phyloP scores from a whole-genome alignment of 73 alveolate genomes.

The Breviolum minutum region DNA sequence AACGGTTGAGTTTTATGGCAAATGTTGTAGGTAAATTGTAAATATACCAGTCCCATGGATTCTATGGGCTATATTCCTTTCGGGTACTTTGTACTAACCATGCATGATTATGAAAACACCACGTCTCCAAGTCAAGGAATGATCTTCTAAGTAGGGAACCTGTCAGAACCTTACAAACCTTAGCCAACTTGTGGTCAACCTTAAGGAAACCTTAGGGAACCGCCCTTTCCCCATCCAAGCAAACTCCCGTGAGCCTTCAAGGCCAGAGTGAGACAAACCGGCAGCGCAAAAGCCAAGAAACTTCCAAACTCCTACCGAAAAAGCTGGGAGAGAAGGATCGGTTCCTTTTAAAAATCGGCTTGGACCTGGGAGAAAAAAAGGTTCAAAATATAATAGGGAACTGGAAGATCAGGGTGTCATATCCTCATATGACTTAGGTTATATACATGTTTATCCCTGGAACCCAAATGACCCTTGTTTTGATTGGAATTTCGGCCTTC shows the following conservation, averaged over 20 bases:
- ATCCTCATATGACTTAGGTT: too few relatives aligned
- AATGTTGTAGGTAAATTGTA: too few relatives aligned
- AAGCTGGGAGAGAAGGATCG: not conserved
- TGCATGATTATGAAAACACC: too few relatives aligned
- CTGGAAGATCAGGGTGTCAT: not conserved
- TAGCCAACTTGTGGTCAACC: too few relatives aligned
- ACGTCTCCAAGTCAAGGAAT: too few relatives aligned
- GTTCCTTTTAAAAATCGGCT: not conserved
- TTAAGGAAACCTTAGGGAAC: too few relatives aligned
- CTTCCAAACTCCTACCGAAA: not conserved
- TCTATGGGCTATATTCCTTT: too few relatives aligned
- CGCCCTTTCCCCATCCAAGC: not conserved
- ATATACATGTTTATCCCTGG: not conserved
- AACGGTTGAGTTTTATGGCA: too few relatives aligned
- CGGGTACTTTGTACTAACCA: too few relatives aligned
- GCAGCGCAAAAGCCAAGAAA: constrained; percentile 36
- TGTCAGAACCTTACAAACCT: too few relatives aligned
- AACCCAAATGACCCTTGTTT: not conserved
- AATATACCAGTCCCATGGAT: too few relatives aligned
- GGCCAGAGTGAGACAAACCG: constrained; percentile 62
- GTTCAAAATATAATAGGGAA: not conserved
- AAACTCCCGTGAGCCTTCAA: constrained; percentile 6
- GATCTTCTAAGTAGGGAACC: too few relatives aligned
- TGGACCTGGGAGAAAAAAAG: not conserved
- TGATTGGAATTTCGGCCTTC: not conserved